Base-by-base conservation (phyloP, 148 eudicot species). In the Vaccinium corymbosum region DNA sequence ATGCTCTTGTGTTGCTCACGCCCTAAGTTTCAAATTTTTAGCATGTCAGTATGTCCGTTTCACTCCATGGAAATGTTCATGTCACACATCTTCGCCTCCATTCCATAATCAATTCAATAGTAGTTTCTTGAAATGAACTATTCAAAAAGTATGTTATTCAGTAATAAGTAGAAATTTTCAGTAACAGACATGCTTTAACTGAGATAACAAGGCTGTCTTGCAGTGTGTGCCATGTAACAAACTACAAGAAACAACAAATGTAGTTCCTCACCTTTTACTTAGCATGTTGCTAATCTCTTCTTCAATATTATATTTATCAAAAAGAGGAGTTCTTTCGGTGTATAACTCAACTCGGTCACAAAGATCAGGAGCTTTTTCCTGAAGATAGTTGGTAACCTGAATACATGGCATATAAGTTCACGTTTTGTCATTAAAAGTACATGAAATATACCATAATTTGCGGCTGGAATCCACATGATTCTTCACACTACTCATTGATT, bases 301-400 rank as follows among this genome's bases (percentile, higher is more conserved):
- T 88, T 97, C 98, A 81, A 97, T 86, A 20, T 92, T 89, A 89
- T 91, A 94, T 75, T 94, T 94, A 85, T 94, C 95, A 86, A 97
- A 97, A 80, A 97, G 92, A 3, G 98, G 98, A 86, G 92, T 85
- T 82, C 90, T 92, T 83, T 91, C 89, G 81, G 83, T 86, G 90
- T 94, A 93, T 78, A 94, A 88, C 88, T 93, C 95, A 83, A 97
- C 93, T 88, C 95, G 88, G 73, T 92, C 94, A 90, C 99, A 93
- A 81, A 97, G 94, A 87, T 91, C 89, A 76, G 99, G 99, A 84
- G 97, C 99, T 87, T 94, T 90, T 76, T 90, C 94, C 86, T 92
- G 97, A 85, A 97, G 97, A 92, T 97, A 97, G 85, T 91, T 94
- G 81, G 95, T 97, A 84, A 97, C 98, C 99, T 97, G 91, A 76